These are phyloP conservation scores for Aspergillus sp. DNA, from an alignment of 2,329 filamentous ascomycete genomes.

Conservation along the genomic window DNA sequence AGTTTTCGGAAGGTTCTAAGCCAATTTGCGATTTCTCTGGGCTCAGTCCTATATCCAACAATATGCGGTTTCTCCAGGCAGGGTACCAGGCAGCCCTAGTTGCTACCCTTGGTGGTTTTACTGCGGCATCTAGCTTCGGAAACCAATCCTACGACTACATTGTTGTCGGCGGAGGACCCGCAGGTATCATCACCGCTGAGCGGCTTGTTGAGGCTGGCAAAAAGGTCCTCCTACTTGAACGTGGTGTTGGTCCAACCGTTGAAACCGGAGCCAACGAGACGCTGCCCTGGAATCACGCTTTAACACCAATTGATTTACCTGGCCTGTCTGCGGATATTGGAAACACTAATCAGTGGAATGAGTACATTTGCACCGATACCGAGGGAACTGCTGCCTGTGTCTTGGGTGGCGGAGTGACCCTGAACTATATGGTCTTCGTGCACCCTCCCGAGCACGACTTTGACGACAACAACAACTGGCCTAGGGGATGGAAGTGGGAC, in stretches of 20 bases:
- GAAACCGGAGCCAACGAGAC: constrained; percentile 25
- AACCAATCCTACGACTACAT: constrained; percentile 24
- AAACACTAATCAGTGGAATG: constrained; percentile 15
- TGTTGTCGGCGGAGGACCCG: constrained; percentile 24
- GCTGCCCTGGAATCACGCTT: constrained; percentile 20
- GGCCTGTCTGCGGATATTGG: constrained; percentile 27
- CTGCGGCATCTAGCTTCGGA: neutral
- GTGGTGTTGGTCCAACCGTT: constrained; percentile 24
- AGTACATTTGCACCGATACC: constrained; percentile 24
- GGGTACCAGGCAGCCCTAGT: neutral
- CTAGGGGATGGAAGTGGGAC: constrained; percentile 65
- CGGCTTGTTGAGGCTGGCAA: constrained; percentile 24
- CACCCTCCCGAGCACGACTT: constrained; percentile 62
- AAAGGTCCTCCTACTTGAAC: constrained; percentile 24
- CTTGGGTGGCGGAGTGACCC: constrained; percentile 28
- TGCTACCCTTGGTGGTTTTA: neutral
- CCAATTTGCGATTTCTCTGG: too few species aligned
- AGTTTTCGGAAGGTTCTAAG: too few species aligned
- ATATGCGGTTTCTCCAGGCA: too few species aligned
- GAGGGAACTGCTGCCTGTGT: constrained; percentile 26
- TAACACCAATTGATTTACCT: constrained; percentile 28
- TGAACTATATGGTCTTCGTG: constrained; percentile 32
- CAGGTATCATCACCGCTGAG: constrained; percentile 24
- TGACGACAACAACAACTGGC: constrained; percentile 64
- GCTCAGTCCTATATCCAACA: too few species aligned